Evolutionary conservation across 2,329 filamentous ascomycete species (phyloP), one percentile per base, ranked within the genome.

Genomic region (Colletotrichum sp.): DNA sequence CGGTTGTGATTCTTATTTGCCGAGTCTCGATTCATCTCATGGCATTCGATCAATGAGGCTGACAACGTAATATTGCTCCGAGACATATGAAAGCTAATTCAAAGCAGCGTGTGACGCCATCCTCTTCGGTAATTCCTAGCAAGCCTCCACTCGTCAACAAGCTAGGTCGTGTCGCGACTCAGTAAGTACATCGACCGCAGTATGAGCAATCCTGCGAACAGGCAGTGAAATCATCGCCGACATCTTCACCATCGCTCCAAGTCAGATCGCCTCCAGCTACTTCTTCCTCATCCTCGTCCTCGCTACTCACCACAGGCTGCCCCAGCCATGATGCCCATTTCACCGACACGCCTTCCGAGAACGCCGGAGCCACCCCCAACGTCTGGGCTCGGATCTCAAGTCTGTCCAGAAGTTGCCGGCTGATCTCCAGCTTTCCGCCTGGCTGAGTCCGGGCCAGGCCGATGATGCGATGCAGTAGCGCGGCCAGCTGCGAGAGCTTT

Each of bases 401-500:
- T 55, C 30, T 26, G 6, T 34, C 57, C 8, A 32, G 55, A 8
- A 36, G 55, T 18, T 66, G 69, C 8, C 75, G 52, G 32, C 36
- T 65, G 30, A 78, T 18, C 38, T 78, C 77, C 18, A 78, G 52
- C 21, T 34, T 72, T 10, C 28, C 61, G 18, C 68, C 66, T 18
- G 28, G 12, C 48, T 64, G 13, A n/a, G 13, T n/a, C 8, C 66
- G 72, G 18, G 72, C 77, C 36, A 77, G 24, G 9, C 8, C 24
- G 6, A 78, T 28, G 26, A 78, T 68, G 21, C 36, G 66, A 6
- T 72, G 76, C 8, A 76, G 71, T 16, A 85, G 72, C 2, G 78
- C 80, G 1, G 80, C 82, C 2, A 88, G 77, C 8, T 77, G 79
- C 3, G 80, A 78, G 8, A 88, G 80, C 0, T 78, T 78, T 1